These are phyloP conservation scores for Pezicula rhizophila DNA, from an alignment of 2,329 filamentous ascomycete genomes.

Conservation along the genomic window DNA sequence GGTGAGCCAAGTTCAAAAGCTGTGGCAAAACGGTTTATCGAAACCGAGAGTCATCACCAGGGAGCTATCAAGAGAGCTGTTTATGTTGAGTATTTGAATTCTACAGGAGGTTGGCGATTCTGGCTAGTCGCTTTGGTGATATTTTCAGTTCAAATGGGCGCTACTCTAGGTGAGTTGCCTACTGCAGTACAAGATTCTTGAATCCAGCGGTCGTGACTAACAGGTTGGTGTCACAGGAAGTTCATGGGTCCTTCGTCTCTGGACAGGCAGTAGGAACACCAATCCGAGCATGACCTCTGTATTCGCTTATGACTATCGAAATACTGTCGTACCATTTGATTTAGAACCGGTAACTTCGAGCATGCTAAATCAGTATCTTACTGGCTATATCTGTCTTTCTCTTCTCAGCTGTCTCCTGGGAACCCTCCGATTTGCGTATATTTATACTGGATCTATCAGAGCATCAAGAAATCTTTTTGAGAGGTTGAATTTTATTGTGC, in stretches of 20 bases:
- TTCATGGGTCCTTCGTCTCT: too few species aligned
- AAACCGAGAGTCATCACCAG: conserved; percentile 65
- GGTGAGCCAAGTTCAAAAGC: conserved; percentile 16
- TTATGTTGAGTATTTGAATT: conserved; percentile 61
- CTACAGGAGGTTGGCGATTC: conserved; percentile 56
- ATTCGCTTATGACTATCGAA: too few species aligned
- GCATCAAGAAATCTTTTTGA: conserved; percentile 66
- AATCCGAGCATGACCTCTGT: too few species aligned
- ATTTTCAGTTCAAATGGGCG: conserved; percentile 47
- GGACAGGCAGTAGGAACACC: too few species aligned
- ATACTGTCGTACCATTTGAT: conserved; percentile 9
- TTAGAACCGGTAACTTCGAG: conserved; percentile 50
- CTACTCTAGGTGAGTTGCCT: conserved; percentile 44
- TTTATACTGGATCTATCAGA: conserved; percentile 59
- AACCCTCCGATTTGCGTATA: too few species aligned
- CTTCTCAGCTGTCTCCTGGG: too few species aligned
- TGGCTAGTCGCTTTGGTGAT: conserved; percentile 52
- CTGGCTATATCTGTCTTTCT: neutral
- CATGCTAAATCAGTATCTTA: conserved; percentile 34
- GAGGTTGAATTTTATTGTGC: conserved; percentile 57
- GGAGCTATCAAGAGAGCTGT: conserved; percentile 62
- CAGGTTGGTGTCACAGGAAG: too few species aligned
- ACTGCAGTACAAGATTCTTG: too few species aligned
- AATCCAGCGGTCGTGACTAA: too few species aligned
- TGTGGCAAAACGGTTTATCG: conserved; percentile 62